These are phyloP conservation scores for Cordyceps tenuipes DNA, from an alignment of 2,329 filamentous ascomycete genomes.

Conservation along the genomic window DNA sequence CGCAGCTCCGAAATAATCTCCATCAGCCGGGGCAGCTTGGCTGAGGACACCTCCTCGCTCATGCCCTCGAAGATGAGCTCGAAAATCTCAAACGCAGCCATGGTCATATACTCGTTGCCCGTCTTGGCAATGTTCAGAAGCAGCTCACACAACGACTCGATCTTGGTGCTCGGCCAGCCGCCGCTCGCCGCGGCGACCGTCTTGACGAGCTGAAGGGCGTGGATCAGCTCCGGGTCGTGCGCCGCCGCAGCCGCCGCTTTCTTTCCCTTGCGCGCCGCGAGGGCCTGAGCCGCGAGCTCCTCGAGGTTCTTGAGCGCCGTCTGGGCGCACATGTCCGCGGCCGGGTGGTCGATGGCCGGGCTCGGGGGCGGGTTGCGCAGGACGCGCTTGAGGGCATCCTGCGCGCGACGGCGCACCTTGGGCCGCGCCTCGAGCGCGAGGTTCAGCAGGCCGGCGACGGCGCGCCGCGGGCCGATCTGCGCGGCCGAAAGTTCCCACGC, in stretches of 20 bases:
- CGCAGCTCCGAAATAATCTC: slow-evolving; percentile 89
- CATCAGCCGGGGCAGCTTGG: slow-evolving; percentile 80
- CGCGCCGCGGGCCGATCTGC: slow-evolving; percentile 77
- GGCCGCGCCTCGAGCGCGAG: slow-evolving; percentile 80
- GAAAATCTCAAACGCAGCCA: slow-evolving; percentile 94
- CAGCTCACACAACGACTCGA: slow-evolving; percentile 83
- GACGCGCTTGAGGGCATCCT: slow-evolving; percentile 78
- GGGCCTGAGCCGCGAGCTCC: slow-evolving; percentile 59
- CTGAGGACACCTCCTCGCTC: slow-evolving; percentile 76
- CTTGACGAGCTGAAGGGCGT: slow-evolving; percentile 87
- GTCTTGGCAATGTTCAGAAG: slow-evolving; percentile 81
- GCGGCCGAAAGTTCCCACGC: slow-evolving; percentile 82
- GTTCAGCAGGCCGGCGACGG: slow-evolving; percentile 76
- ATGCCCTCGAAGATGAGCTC: slow-evolving; percentile 94
- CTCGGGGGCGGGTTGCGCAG: slow-evolving; percentile 81
- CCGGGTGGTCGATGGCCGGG: slow-evolving; percentile 87
- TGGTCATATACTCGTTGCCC: slow-evolving; percentile 91
- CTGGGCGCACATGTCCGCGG: slow-evolving; percentile 92
- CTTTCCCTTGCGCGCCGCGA: slow-evolving; percentile 50
- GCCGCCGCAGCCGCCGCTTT: slow-evolving; percentile 50
- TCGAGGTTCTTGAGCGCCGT: slow-evolving; percentile 74
- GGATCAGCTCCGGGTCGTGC: slow-evolving; percentile 79
- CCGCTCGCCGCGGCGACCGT: slow-evolving; percentile 78
- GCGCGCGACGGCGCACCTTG: slow-evolving; percentile 88
- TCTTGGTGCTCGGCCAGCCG: slow-evolving; percentile 95